Evolutionary conservation across 345 rosid species (phyloP).

Genomic region (Eucalyptus tenuipes): DNA sequence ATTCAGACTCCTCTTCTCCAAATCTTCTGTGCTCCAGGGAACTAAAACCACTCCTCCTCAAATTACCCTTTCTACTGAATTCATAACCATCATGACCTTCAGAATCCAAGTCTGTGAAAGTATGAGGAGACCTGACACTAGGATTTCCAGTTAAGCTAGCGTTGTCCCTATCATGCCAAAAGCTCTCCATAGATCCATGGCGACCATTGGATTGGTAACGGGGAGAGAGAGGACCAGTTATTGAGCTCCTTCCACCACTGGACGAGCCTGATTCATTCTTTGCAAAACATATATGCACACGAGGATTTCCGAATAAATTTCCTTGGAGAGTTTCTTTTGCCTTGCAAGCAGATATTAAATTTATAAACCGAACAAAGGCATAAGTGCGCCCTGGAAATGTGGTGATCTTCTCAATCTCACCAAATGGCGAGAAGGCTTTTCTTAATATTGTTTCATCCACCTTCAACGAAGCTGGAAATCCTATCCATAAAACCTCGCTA

Average conservation of each 20-base stretch:
- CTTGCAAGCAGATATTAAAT: conserved; percentile 50
- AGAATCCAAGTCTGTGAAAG: conserved; percentile 19
- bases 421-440: conserved; percentile 77
- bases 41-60: conserved; percentile 30
- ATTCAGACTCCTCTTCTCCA: conserved; percentile 23
- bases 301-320: conserved; percentile 88
- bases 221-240: conserved; percentile 45
- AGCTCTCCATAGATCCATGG: conserved; percentile 42
- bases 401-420: conserved; percentile 76
- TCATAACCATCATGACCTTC: conserved; percentile 38
- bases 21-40: conserved; percentile 30
- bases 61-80: conserved; percentile 30
- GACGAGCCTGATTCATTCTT: conserved; percentile 67
- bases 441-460: conserved; percentile 73
- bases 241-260: conserved; percentile 36
- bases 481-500: conserved; percentile 89
- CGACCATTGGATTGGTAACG: conserved; percentile 30
- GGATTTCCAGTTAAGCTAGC: conserved; percentile 18
- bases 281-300: conserved; percentile 89
- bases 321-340: conserved; percentile 97
- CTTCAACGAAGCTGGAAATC: conserved; percentile 74
- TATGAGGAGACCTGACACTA: conserved; percentile 25
- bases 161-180: conserved; percentile 31
- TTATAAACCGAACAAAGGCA: conserved; percentile 81
- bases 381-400: conserved; percentile 93